Conservation (phyloP, 495 filamentous ascomycete species). For the Viridothelium virens region DNA sequence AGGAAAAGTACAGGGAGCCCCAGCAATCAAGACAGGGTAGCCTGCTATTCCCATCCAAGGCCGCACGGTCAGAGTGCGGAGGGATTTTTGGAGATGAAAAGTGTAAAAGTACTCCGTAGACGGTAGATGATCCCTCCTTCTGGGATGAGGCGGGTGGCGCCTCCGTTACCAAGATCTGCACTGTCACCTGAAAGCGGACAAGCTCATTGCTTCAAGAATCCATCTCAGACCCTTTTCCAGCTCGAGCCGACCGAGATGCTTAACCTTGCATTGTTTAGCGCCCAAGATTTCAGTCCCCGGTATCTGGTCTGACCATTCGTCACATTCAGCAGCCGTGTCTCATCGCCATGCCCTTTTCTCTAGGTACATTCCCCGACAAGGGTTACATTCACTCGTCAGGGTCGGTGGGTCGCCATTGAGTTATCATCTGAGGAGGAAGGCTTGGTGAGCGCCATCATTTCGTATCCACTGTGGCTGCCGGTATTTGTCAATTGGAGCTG, state of each 20-base stretch:
- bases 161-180: constrained; percentile 11
- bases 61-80: not conserved
- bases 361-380: not conserved
- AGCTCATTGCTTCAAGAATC: not conserved
- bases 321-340: not conserved
- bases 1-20: not conserved
- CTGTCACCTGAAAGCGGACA: not conserved
- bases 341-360: not conserved
- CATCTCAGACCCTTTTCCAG: not conserved
- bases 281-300: not conserved
- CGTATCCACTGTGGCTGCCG: constrained; percentile 6
- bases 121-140: not conserved
- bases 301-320: not conserved
- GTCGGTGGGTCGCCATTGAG: not conserved
- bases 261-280: not conserved
- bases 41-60: not conserved
- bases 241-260: not conserved
- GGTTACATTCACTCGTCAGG: not conserved
- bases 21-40: not conserved
- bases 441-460: not conserved
- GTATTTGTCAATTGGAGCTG: constrained; percentile 7
- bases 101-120: not conserved
- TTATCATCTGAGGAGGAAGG: not conserved
- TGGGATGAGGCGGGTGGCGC: not conserved
- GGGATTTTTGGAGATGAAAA: not conserved